phyloP scores from a whole-genome alignment of 2,329 filamentous ascomycete genomes.

The Alternaria brassicicola region DNA sequence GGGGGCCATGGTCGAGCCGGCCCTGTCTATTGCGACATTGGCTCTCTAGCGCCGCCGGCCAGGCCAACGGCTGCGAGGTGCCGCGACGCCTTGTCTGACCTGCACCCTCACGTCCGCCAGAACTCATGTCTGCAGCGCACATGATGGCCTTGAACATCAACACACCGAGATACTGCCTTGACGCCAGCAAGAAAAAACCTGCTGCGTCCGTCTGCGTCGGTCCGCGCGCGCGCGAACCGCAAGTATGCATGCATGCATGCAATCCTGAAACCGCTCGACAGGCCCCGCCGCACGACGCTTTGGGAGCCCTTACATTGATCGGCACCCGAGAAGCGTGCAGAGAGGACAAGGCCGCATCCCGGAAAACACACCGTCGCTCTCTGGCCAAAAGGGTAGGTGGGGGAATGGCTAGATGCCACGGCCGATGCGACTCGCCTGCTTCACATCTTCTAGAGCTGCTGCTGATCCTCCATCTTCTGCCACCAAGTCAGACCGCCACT shows the following conservation, averaged over 20 bases:
- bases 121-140: background rate
- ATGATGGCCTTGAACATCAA: background rate
- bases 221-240: background rate
- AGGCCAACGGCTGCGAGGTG: conserved; percentile 10
- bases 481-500: conserved; percentile 11
- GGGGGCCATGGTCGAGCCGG: conserved; percentile 3
- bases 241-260: background rate
- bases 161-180: background rate
- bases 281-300: background rate
- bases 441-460: background rate
- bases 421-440: background rate
- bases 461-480: background rate
- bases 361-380: conserved; percentile 3
- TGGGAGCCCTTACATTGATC: conserved; percentile 6
- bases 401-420: conserved; percentile 5
- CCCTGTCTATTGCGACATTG: conserved; percentile 19
- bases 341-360: background rate
- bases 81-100: background rate
- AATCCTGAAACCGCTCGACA: conserved; percentile 1
- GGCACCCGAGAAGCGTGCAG: background rate
- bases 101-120: background rate
- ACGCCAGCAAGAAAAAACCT: background rate
- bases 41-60: conserved; percentile 4
- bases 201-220: background rate
- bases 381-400: conserved; percentile 11